phyloP scores from a whole-genome alignment of 768 basidiomycete genomes.

The Boletales sp. region DNA sequence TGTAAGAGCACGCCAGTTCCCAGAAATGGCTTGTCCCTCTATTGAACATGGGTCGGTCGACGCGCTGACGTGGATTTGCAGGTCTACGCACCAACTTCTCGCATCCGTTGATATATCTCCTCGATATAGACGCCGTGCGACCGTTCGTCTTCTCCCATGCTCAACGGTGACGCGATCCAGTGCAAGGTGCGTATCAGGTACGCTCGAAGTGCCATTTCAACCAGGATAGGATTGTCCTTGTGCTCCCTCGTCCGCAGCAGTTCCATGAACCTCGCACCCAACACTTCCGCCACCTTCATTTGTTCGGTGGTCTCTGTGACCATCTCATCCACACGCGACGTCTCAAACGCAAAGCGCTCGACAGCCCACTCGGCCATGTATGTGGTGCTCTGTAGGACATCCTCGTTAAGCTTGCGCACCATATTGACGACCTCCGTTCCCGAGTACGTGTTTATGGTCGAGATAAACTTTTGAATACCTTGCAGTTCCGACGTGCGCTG shows the following conservation, averaged over 20 bases:
- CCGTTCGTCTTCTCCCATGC: constrained; percentile 14
- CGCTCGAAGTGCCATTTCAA: constrained; percentile 32
- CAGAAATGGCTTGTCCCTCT: constrained; percentile 42
- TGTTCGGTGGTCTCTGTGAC: constrained; percentile 2
- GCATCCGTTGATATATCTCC: constrained; percentile 31
- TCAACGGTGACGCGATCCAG: constrained; percentile 21
- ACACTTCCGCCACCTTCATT: constrained; percentile 6
- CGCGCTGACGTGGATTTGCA: background rate
- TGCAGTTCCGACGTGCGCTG: constrained; percentile 40
- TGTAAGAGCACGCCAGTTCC: constrained; percentile 42
- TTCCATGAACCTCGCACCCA: constrained; percentile 17
- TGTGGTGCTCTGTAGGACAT: constrained; percentile 43
- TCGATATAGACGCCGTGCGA: constrained; percentile 17
- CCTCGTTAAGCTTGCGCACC: constrained; percentile 41
- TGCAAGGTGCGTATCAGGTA: constrained; percentile 20
- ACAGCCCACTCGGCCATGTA: constrained; percentile 42
- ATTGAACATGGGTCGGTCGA: background rate
- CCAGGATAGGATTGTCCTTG: constrained; percentile 25
- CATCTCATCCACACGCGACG: background rate
- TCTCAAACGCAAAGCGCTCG: constrained; percentile 33
- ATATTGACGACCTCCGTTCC: constrained; percentile 42
- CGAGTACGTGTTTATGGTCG: constrained; percentile 38
- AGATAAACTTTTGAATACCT: constrained; percentile 41
- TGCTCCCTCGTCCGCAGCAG: constrained; percentile 19
- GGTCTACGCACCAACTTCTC: constrained; percentile 25